Base-by-base conservation (phyloP, 164 flowering plant genomes). In the Annona squamosa region DNA sequence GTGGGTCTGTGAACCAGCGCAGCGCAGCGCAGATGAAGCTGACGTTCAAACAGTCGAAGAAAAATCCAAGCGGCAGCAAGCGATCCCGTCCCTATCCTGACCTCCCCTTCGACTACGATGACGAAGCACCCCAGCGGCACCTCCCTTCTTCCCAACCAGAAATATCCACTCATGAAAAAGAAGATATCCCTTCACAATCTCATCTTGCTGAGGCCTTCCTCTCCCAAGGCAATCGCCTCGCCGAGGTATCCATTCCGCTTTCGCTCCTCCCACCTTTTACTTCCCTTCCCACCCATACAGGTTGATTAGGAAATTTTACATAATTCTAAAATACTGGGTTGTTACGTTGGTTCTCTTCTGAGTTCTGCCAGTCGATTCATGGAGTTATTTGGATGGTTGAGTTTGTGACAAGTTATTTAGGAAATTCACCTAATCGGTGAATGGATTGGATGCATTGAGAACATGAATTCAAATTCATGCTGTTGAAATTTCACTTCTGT, bases 221-320 rank as follows among this genome's bases (percentile, higher is more conserved):
- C 72, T 59, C 79, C 17, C 81, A 85, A 74, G 92, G 92, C 18
- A 74, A 85, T 74, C 81, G 81, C 77, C 85, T 86, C 37, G 92
- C 92, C 42, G 87, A 86, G 90, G 90, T 88, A 73, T 13, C 2
- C 16, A 7, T 1, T 26, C 19, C 43, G 4, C 37, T 37, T 52
- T 52, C 5, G 43, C 16, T n/a, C 47, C 48, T 46, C 17, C 5
- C 17, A 42, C 17, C n/a, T 43, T 3, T 13, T 42, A 2, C 44
- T 42, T 12, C n/a, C 12, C 42, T 12, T 64, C 42, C 9, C 37
- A 37, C 37, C 67, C 42, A 64, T 64, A 26, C 37, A 26, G 0
- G 37, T 26, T 26, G 37, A 26, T 26, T 26, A 26, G 37, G 37
- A 26, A 26, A 26, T 26, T 26, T 26, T 26, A 26, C 37, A 26